phyloP scores from a whole-genome alignment of 495 filamentous ascomycete genomes.

The Trichocladium uniseriatum region DNA sequence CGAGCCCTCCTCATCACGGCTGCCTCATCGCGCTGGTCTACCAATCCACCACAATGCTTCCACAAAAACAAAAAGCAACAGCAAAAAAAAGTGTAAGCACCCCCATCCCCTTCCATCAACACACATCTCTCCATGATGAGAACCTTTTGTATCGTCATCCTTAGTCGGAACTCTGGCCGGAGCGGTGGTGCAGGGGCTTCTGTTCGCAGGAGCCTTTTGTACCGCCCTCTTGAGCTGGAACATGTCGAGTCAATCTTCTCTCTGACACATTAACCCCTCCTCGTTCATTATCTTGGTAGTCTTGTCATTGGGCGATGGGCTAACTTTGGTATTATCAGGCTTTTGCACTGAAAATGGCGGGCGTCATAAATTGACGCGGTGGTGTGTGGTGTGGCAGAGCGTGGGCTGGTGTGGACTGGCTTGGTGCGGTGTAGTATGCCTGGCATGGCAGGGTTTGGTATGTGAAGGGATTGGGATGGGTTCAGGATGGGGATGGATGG shows the following conservation, averaged over 20 bases:
- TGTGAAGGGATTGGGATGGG: neutral
- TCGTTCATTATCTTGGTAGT: neutral
- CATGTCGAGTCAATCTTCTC: constrained; percentile 57
- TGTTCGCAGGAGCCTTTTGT: constrained; percentile 17
- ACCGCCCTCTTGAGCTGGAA: constrained; percentile 26
- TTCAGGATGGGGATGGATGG: neutral
- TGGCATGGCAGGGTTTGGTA: neutral
- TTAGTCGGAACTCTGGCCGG: constrained; percentile 46
- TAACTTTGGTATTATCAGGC: neutral
- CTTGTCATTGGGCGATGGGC: neutral
- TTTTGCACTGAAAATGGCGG: neutral
- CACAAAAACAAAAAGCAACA: neutral
- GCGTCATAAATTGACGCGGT: too few relatives aligned
- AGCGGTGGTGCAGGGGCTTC: constrained; percentile 17
- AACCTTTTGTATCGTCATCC: constrained; percentile 55
- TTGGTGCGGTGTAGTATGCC: neutral
- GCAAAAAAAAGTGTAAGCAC: constrained; percentile 9
- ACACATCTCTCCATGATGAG: constrained; percentile 41
- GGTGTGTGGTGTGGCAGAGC: too few relatives aligned
- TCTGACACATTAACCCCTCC: constrained; percentile 34
- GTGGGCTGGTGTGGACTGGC: too few relatives aligned
- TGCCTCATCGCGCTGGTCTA: too few relatives aligned
- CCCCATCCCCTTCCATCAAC: neutral
- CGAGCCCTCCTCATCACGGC: too few relatives aligned
- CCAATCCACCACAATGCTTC: too few relatives aligned